Evolutionary conservation across 192 early-diverging fungal genomes (phyloP).

Genomic region (Blastocladiella britannica): DNA sequence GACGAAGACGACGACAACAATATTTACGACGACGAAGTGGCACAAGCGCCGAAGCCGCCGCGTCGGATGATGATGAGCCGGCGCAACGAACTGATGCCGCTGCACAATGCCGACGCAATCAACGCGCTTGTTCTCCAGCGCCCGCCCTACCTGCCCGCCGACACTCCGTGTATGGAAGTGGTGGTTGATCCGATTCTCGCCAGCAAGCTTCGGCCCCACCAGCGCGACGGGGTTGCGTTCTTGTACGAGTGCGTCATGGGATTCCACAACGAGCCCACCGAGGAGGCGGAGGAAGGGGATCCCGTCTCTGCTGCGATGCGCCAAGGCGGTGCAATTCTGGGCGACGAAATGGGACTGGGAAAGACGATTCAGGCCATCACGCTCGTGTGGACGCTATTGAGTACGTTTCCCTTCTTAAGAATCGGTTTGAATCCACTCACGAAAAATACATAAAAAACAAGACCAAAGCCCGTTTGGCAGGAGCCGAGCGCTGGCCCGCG

Average conservation of each 20-base stretch:
- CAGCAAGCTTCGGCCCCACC: constrained; percentile 22
- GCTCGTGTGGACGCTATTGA: constrained; percentile 3
- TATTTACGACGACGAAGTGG: no score
- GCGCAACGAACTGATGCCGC: not conserved
- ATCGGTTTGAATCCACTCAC: not conserved
- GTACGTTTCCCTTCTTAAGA: not conserved
- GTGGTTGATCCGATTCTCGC: constrained; percentile 24
- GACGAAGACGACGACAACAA: no score
- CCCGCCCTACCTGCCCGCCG: not conserved
- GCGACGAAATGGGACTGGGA: constrained; percentile 15
- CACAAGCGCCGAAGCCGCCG: no score
- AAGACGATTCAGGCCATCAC: constrained; percentile 10
- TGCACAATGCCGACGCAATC: not conserved
- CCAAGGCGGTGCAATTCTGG: constrained; percentile 13
- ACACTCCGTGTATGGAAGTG: constrained; percentile 12
- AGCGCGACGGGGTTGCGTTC: constrained; percentile 20
- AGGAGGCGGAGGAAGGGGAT: no score
- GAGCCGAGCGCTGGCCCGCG: constrained; percentile 13
- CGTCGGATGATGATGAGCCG: no score
- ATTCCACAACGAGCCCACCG: constrained; percentile 24
- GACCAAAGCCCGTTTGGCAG: constrained; percentile 21
- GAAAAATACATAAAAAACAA: not conserved
- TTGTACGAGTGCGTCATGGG: constrained; percentile 28
- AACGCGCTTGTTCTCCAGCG: not conserved
- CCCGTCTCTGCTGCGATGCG: no score